Evolutionary conservation across 1,284 basidiomycete species (phyloP).

Genomic region (Malassezia nana): DNA sequence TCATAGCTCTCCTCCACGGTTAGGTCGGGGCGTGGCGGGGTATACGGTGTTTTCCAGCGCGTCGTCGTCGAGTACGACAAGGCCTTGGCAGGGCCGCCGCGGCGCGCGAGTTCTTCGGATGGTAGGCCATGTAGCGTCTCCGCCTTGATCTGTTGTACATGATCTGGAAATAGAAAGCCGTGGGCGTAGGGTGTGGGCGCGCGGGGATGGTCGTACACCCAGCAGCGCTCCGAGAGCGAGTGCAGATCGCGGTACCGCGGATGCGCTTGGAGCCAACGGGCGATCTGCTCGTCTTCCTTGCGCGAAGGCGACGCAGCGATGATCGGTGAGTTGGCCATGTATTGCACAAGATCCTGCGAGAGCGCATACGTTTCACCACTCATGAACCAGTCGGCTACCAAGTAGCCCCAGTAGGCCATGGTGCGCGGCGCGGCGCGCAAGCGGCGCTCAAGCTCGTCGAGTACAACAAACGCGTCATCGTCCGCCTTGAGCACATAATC

Average conservation of each 20-base stretch:
- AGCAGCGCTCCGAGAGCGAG: conserved; percentile 85
- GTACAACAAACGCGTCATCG: conserved; percentile 42
- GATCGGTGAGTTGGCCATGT: conserved; percentile 64
- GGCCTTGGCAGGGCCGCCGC: conserved; percentile 49
- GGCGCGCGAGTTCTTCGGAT: conserved; percentile 46
- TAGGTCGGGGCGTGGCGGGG: conserved; percentile 61
- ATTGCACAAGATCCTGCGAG: conserved; percentile 79
- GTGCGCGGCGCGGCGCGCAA: conserved; percentile 38
- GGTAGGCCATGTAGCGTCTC: conserved; percentile 48
- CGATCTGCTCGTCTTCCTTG: conserved; percentile 85
- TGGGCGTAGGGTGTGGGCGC: conserved; percentile 80
- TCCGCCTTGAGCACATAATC: conserved; percentile 48
- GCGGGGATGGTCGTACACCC: conserved; percentile 96
- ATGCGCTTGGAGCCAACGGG: conserved; percentile 84
- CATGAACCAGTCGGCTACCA: conserved; percentile 85
- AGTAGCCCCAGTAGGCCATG: conserved; percentile 44
- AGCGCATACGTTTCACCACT: conserved; percentile 88
- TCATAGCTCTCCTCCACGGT: conserved; percentile 68
- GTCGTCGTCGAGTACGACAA: conserved; percentile 78
- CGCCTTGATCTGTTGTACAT: conserved; percentile 60
- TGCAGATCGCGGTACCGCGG: conserved; percentile 68
- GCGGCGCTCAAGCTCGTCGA: conserved; percentile 45
- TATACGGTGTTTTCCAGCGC: conserved; percentile 71
- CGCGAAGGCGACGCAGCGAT: conserved; percentile 65
- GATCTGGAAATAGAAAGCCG: conserved; percentile 91